A percentile compares a stretch with the other conserved stretches of the same genome.
These are phyloP conservation scores for Cladosporium sp. DNA, from an alignment of 2,329 filamentous ascomycete species.

Conservation along the genomic window DNA sequence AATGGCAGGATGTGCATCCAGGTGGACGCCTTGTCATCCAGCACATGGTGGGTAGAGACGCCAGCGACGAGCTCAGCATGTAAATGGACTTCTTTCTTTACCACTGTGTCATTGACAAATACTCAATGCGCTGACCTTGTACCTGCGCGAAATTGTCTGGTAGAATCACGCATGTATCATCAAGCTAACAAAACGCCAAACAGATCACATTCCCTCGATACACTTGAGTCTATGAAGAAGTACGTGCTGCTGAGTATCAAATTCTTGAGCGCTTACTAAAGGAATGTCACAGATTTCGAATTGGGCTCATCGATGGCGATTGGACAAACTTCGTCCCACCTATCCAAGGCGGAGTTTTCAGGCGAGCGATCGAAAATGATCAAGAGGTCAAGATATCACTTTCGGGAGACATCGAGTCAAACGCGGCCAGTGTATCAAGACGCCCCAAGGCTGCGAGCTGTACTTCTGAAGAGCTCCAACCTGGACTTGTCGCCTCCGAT, in stretches of 20 bases:
- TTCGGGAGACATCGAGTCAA: neutral
- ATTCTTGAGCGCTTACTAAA: neutral
- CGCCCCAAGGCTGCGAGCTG: neutral
- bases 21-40: conserved; percentile 64
- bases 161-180: neutral
- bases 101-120: conserved; percentile 60
- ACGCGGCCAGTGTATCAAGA: neutral
- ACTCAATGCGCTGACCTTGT: neutral
- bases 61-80: conserved; percentile 59
- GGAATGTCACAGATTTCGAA: conserved; percentile 55
- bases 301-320: conserved; percentile 57
- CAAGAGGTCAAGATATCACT: conserved; percentile 10
- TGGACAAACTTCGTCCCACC: conserved; percentile 64
- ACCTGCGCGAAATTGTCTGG: neutral
- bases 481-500: neutral
- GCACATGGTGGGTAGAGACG: conserved; percentile 64
- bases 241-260: neutral
- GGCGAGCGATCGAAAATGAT: conserved; percentile 39
- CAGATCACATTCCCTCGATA: neutral
- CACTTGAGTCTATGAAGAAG: neutral
- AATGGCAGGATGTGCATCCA: conserved; percentile 63
- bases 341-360: conserved; percentile 48
- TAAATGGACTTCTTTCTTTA: conserved; percentile 4
- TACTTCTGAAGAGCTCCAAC: neutral
- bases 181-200: neutral